Percentiles rank a stretch among this genome's conserved stretches.
phyloP scores from a whole-genome alignment of 2,329 filamentous ascomycete species.

The Talaromyces sp. region DNA sequence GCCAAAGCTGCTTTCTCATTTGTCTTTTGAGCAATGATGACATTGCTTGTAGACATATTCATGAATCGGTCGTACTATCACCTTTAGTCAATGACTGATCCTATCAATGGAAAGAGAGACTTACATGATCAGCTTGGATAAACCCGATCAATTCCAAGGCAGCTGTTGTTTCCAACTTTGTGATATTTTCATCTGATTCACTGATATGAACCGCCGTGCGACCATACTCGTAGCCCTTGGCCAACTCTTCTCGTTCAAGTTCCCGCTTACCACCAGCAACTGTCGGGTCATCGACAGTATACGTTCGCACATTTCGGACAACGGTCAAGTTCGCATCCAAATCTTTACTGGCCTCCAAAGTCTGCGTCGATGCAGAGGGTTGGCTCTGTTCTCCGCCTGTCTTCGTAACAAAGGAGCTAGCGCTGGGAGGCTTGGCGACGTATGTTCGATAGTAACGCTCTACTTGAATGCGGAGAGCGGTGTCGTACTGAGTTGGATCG shows the following conservation, averaged over 20 bases:
- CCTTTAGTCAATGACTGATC: conserved; percentile 4
- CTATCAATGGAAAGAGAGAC: conserved; percentile 15
- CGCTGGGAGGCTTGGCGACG: conserved; percentile 65
- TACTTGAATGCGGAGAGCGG: conserved; percentile 74
- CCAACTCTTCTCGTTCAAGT: conserved; percentile 73
- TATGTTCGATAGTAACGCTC: conserved; percentile 88
- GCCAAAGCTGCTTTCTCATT: conserved; percentile 81
- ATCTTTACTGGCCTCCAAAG: conserved; percentile 15
- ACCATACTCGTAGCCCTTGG: conserved; percentile 93
- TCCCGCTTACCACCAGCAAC: conserved; percentile 75
- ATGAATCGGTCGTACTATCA: conserved; percentile 73
- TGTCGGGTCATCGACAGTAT: conserved; percentile 70
- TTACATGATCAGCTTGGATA: conserved; percentile 64
- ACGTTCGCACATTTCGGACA: conserved; percentile 73
- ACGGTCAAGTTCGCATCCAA: conserved; percentile 49
- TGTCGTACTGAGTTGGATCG: conserved; percentile 65
- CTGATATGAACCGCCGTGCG: conserved; percentile 85
- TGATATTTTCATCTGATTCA: conserved; percentile 79
- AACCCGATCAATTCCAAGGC: conserved; percentile 83
- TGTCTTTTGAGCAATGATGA: conserved; percentile 69
- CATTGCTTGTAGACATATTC: conserved; percentile 72
- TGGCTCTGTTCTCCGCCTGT: conserved; percentile 46
- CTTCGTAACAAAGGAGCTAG: conserved; percentile 67
- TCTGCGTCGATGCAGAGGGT: conserved; percentile 50
- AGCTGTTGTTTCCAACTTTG: conserved; percentile 73